Evolutionary conservation across 441 rosid species (phyloP), one percentile per base, ranked within the genome.

Genomic region (Erodium moschatum): DNA sequence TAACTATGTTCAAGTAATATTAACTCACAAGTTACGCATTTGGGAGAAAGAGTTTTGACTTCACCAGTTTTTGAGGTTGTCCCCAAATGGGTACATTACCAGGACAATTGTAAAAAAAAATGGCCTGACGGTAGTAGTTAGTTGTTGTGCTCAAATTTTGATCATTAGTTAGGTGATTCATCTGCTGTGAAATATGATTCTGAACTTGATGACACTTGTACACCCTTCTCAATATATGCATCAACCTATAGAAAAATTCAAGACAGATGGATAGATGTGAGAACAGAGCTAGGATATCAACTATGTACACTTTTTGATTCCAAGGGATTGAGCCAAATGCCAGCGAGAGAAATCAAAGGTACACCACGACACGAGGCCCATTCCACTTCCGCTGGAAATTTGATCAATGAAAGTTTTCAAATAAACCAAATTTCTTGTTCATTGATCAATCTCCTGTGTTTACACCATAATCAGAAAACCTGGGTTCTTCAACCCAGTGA

Each of bases 41-140:
- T 19, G 5, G 27, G 9, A 54, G 10, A 38, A 6, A 5, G 42
- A 38, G 42, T 38, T 38, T 5, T 38, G 42, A 38, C 42, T 38
- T 31, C 11, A 13, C 54, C 54, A 46, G 15, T 11, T 4, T 46
- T 44, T 44, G 12, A 46, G 16, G 54, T 46, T 46, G 54, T 46
- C 16, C 42, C 42, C 1, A 46, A 13, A 48, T 0, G 16, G 54
- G 3, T 0, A 15, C 58, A n/a, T 50, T n/a, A 50, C 8, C 58
- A 50, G 19, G 8, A 50, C 19, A 50, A 50, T 27, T n/a, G 35
- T 7, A 27, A 1, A 63, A 52, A 70, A 76, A 77, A 52, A 88
- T 86, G 7, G 98, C 98, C 52, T 79, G 86, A 61, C 80, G 90
- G 78, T 83, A 95, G 79, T 75, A 79, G 69, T 86, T 92, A 2